Percentiles rank a stretch among this genome's conserved stretches.
phyloP scores from a whole-genome alignment of 306 rosid genomes.

The Prinsepia uniflora region DNA sequence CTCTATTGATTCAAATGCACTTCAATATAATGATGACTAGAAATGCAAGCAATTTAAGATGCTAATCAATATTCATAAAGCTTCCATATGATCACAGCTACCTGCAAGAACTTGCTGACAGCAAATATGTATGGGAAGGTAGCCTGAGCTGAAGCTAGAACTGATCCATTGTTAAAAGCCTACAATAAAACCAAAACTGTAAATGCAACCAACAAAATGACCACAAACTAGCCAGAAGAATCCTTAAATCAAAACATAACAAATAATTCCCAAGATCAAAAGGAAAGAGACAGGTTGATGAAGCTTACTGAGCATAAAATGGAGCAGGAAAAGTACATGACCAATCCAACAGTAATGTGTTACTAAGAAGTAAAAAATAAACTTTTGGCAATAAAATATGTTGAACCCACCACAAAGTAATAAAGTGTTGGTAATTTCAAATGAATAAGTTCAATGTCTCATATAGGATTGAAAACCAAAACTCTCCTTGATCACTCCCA shows the following conservation, averaged over 20 bases:
- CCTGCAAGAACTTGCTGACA: conserved; percentile 93
- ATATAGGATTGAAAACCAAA: not conserved
- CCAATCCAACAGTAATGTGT: not conserved
- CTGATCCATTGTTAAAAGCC: conserved; percentile 68
- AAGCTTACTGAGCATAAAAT: not conserved
- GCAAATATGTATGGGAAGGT: conserved; percentile 80
- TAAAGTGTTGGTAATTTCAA: not conserved
- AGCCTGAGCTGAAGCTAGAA: conserved; percentile 77
- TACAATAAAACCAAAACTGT: conserved; percentile 31
- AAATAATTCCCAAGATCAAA: not conserved
- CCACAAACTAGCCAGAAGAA: not conserved
- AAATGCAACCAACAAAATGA: conserved; percentile 15
- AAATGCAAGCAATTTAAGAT: conserved; percentile 13
- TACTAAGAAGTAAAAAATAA: not conserved
- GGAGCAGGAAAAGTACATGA: not conserved
- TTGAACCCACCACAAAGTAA: not conserved
- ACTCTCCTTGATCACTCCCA: not conserved
- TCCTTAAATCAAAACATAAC: not conserved
- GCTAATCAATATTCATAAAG: not conserved
- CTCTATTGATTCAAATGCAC: not conserved
- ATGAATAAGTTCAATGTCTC: not conserved
- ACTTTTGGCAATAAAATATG: not conserved
- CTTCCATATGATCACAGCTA: conserved; percentile 24
- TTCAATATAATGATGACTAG: not conserved
- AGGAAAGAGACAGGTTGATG: not conserved